Conservation (phyloP, 345 rosid species). For the Lumnitzera racemosa region DNA sequence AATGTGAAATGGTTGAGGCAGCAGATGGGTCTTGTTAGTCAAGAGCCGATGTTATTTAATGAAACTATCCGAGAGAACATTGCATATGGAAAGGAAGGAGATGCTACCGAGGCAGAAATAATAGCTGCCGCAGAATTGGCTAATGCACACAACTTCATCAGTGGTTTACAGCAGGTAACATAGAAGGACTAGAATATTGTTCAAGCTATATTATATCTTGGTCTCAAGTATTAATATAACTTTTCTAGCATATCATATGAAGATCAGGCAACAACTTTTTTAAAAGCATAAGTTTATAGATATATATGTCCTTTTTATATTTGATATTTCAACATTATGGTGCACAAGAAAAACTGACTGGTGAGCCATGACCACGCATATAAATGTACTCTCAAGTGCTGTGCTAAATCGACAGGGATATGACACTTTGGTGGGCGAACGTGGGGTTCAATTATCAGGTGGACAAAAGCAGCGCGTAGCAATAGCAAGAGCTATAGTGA, state of each 20-base stretch:
- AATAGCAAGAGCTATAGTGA: conserved; percentile 29
- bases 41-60: conserved; percentile 69
- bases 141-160: conserved; percentile 79
- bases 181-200: no score
- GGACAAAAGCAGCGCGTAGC: conserved; percentile 32
- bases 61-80: conserved; percentile 72
- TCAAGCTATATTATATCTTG: no score
- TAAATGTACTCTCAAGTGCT: no score
- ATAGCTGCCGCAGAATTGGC: conserved; percentile 65
- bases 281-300: no score
- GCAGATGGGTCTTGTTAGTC: conserved; percentile 79
- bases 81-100: conserved; percentile 72
- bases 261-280: no score
- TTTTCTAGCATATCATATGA: no score
- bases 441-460: conserved; percentile 26
- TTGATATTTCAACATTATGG: no score
- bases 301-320: no score
- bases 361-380: no score
- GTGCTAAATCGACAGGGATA: conserved; percentile 14
- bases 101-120: conserved; percentile 64
- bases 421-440: conserved; percentile 25
- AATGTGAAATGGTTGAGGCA: conserved; percentile 70
- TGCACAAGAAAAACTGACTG: no score
- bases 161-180: conserved; percentile 62
- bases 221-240: no score